Percentiles rank a stretch among this genome's conserved stretches.
Conservation (phyloP, 495 filamentous ascomycete species). For the Penicillium roqueforti region DNA sequence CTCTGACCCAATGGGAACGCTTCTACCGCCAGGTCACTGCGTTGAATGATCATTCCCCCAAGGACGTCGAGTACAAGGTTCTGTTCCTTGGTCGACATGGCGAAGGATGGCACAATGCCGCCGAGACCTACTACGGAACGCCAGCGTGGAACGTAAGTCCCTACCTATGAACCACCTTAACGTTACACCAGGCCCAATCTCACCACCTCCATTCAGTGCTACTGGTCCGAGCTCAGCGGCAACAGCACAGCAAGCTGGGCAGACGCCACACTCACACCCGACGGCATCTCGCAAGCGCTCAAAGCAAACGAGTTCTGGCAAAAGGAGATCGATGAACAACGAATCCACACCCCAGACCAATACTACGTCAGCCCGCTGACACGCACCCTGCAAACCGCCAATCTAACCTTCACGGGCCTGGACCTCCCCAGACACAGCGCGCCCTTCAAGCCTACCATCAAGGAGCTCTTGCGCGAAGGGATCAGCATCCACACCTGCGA, state of each 20-base stretch:
- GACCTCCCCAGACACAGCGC: slow-evolving; percentile 39
- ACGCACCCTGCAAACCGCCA: slow-evolving; percentile 62
- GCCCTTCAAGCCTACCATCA: slow-evolving; percentile 59
- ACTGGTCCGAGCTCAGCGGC: slow-evolving; percentile 67
- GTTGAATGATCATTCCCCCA: slow-evolving; percentile 47
- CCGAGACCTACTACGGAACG: slow-evolving; percentile 62
- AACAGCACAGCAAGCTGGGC: slow-evolving; percentile 63
- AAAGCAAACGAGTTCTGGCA: slow-evolving; percentile 62
- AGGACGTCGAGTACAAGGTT: slow-evolving; percentile 59
- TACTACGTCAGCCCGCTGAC: slow-evolving; percentile 68
- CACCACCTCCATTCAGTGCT: slow-evolving; percentile 46
- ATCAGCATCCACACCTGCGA: slow-evolving; percentile 80
- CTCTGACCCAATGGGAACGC: slow-evolving; percentile 61
- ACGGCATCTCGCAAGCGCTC: slow-evolving; percentile 58
- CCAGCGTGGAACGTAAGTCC: slow-evolving; percentile 60
- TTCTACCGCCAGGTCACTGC: slow-evolving; percentile 55
- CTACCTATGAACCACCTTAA: neutral
- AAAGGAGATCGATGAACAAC: slow-evolving; percentile 43
- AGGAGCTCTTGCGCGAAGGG: slow-evolving; percentile 67
- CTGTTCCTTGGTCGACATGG: slow-evolving; percentile 68
- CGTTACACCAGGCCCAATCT: neutral
- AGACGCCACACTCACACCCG: slow-evolving; percentile 62
- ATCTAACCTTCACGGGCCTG: slow-evolving; percentile 56
- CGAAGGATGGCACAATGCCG: slow-evolving; percentile 65
- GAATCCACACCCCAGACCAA: slow-evolving; percentile 58